These are phyloP conservation scores for Fragilaria crotonensis DNA, from an alignment of 108 stramenopile species.

Conservation along the genomic window DNA sequence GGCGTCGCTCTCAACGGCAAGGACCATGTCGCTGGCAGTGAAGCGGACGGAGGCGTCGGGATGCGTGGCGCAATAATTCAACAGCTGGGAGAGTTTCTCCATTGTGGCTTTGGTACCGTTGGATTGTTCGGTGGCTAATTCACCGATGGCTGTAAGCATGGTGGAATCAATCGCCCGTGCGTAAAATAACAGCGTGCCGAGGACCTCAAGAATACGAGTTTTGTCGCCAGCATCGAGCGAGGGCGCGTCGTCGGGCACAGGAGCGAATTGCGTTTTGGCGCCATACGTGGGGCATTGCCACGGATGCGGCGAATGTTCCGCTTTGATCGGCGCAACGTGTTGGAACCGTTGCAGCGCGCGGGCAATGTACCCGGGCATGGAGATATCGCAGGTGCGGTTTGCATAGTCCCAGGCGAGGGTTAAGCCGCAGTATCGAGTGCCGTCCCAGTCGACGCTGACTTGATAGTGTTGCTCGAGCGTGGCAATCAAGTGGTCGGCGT, in stretches of 20 bases:
- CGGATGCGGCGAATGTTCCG: too few relatives aligned
- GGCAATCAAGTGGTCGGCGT: too few relatives aligned
- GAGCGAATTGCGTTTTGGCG: not conserved
- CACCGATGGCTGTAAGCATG: not conserved
- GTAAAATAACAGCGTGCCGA: conserved; percentile 12
- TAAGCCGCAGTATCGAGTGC: conserved; percentile 21
- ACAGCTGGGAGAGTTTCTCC: too few relatives aligned
- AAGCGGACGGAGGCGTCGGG: conserved; percentile 3
- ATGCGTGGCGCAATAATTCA: too few relatives aligned
- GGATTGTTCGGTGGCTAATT: not conserved
- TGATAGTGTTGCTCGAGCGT: not conserved
- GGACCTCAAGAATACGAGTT: conserved; percentile 2
- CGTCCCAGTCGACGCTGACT: conserved; percentile 15
- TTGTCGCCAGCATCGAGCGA: not conserved
- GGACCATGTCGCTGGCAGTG: conserved; percentile 5
- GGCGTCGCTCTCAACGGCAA: not conserved
- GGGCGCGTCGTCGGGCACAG: conserved; percentile 1
- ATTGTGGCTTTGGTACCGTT: conserved; percentile 2
- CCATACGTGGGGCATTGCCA: too few relatives aligned
- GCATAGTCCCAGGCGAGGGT: conserved; percentile 22
- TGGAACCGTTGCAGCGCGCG: not conserved
- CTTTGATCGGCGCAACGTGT: not conserved
- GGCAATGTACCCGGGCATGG: too few relatives aligned
- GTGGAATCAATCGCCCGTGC: too few relatives aligned
- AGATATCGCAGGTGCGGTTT: too few relatives aligned